These are phyloP conservation scores for Euphrasia arctica DNA, from an alignment of 305 asterid genomes.

Conservation along the genomic window DNA sequence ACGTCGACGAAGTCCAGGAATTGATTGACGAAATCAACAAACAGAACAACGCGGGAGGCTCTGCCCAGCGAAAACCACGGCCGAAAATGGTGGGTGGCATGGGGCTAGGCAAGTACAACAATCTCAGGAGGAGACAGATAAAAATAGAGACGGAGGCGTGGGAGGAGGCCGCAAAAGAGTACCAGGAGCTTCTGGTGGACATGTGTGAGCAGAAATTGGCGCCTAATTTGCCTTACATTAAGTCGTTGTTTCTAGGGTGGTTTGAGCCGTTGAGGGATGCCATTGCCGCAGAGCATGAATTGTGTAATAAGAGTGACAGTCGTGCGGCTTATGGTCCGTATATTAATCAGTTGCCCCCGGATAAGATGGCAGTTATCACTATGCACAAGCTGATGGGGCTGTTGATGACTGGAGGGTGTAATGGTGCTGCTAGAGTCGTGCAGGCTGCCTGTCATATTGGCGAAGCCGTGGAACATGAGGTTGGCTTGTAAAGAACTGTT, in stretches of 20 bases:
- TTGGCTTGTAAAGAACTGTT: slow-evolving; percentile 26
- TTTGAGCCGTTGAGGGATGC: slow-evolving; percentile 90
- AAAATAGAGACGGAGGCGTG: no score
- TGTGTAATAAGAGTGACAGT: slow-evolving; percentile 52
- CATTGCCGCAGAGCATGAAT: slow-evolving; percentile 74
- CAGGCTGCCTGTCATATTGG: slow-evolving; percentile 77
- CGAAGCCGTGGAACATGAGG: slow-evolving; percentile 97
- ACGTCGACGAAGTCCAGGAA: slow-evolving; percentile 18
- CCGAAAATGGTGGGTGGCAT: slow-evolving; percentile 58
- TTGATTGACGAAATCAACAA: slow-evolving; percentile 46
- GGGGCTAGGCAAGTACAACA: slow-evolving; percentile 59
- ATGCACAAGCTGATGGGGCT: slow-evolving; percentile 94
- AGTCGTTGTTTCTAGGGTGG: slow-evolving; percentile 17
- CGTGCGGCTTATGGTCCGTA: slow-evolving; percentile 53
- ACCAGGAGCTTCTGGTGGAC: no score
- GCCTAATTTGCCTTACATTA: no score
- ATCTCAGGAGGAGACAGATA: slow-evolving; percentile 45
- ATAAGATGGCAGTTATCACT: slow-evolving; percentile 91
- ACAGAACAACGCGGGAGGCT: slow-evolving; percentile 31
- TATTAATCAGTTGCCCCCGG: slow-evolving; percentile 80
- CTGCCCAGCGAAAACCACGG: slow-evolving; percentile 36
- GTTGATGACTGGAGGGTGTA: slow-evolving; percentile 80
- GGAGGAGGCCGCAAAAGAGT: no score
- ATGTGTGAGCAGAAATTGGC: no score
- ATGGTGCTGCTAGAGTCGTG: slow-evolving; percentile 73